Evolutionary conservation across 2,329 filamentous ascomycete genomes (phyloP), one percentile per base, ranked within the genome.

Genomic region (Juglanconis sp.): DNA sequence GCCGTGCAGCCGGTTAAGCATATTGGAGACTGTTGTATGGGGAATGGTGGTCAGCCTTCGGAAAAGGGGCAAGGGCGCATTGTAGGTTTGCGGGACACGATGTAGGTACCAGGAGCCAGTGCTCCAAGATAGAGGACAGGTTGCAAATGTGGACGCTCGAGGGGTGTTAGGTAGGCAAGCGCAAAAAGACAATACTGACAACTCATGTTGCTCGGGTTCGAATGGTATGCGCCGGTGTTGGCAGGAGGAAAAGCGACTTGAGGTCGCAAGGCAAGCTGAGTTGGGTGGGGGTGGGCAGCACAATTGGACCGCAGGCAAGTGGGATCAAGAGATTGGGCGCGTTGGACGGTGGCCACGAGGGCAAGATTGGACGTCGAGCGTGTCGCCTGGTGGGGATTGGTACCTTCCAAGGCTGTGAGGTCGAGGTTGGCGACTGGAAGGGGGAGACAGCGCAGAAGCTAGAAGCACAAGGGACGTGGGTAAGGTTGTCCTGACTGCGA

Each of bases 1-100:
- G 76, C 93, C 92, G 71, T 96, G 91, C 71, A 97, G 89, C 85
- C 94, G 92, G 80, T 94, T 96, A 70, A 97, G 83, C 91, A 97
- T 96, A 72, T 84, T 89, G 68, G 89, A 81, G 79, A 96, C 92
- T 96, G 63, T 56, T 46, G 30, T 24, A 36, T 46, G 56, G 35
- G 49, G 49, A 30, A 50, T 46, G 38, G 57, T 53, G 42, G 53
- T 65, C 56, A 64, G 63, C 59, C 59, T 56, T 9, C 5, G 57
- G 56, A 47, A 42, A 15, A 55, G 51, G 44, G 48, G 30, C 31
- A 44, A 51, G 9, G 53, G 31, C 36, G n/a, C 50, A 49, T 53
- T 34, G 31, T 53, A 59, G 42, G 53, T 24, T 24, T 9, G 35
- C 10, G 35, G 35, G 32, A 24, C 35, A 36, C n/a, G 13, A 42